Evolutionary conservation across 768 basidiomycete genomes (phyloP).

Genomic region (Pholiota molesta): DNA sequence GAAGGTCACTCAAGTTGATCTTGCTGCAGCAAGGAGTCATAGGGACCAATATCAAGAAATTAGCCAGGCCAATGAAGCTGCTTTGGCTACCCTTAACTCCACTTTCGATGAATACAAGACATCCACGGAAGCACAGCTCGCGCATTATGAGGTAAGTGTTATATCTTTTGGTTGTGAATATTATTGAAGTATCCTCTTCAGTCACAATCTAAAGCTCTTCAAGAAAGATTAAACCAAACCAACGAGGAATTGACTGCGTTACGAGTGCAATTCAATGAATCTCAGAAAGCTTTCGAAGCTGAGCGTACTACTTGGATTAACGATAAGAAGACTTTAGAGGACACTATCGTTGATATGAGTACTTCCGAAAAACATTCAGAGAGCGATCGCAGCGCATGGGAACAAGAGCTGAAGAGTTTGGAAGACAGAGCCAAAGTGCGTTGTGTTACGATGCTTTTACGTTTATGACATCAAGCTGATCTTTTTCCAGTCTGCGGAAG

Average conservation of each 20-base stretch:
- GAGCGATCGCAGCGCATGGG: conserved; percentile 62
- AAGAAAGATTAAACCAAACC: conserved; percentile 58
- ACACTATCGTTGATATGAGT: conserved; percentile 79
- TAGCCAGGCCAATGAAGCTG: conserved; percentile 79
- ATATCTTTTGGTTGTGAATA: conserved; percentile 32
- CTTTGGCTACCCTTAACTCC: conserved; percentile 65
- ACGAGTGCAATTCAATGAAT: conserved; percentile 52
- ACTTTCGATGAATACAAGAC: conserved; percentile 84
- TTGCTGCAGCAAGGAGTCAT: conserved; percentile 68
- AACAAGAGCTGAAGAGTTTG: conserved; percentile 65
- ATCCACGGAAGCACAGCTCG: conserved; percentile 69
- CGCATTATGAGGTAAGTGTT: conserved; percentile 61
- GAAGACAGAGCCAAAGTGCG: conserved; percentile 72
- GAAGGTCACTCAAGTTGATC: conserved; percentile 78
- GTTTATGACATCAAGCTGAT: background rate
- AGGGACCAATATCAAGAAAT: conserved; percentile 88
- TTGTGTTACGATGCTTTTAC: background rate
- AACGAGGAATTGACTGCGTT: conserved; percentile 57
- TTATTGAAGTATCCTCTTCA: conserved; percentile 27
- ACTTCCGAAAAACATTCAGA: conserved; percentile 72
- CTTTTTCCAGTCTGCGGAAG: conserved; percentile 64
- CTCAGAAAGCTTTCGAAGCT: conserved; percentile 66
- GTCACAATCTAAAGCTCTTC: conserved; percentile 66
- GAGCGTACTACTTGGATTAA: conserved; percentile 72
- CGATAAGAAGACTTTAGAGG: conserved; percentile 84